Conservation (phyloP, 176 grass and related monocot genomes). For the Hordeum vulgare region DNA sequence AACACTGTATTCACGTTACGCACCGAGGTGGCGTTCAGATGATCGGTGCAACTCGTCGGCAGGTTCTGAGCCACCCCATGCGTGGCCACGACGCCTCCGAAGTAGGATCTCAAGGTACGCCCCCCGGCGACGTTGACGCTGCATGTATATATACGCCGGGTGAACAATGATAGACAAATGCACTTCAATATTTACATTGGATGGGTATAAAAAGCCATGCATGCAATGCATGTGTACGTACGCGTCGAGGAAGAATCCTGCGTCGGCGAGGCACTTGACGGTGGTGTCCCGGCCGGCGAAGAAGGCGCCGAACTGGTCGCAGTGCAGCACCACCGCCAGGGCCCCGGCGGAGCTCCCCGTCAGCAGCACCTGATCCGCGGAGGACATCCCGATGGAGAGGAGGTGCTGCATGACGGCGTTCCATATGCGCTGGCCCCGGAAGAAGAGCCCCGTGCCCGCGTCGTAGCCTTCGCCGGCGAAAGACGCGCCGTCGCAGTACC, state of each 20-base stretch:
- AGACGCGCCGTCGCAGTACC: constrained; percentile 85
- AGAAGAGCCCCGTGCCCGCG: constrained; percentile 38
- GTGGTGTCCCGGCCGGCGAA: constrained; percentile 26
- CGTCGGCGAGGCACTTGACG: constrained; percentile 90
- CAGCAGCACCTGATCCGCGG: constrained; percentile 43
- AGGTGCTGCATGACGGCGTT: constrained; percentile 47
- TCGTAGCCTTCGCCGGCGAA: constrained; percentile 77
- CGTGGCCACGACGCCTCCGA: constrained; percentile 35
- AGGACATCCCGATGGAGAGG: constrained; percentile 69
- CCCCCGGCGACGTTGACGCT: constrained; percentile 58
- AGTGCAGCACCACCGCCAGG: constrained; percentile 61
- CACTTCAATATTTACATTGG: not conserved
- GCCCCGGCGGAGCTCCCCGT: constrained; percentile 79
- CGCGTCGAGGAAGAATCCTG: constrained; percentile 81
- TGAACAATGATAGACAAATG: not conserved
- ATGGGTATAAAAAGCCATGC: no score
- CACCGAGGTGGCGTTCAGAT: constrained; percentile 62
- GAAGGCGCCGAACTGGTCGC: constrained; percentile 63
- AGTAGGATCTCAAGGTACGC: constrained; percentile 47
- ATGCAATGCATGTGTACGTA: constrained; percentile 20
- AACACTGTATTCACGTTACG: not conserved
- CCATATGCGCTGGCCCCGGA: constrained; percentile 83
- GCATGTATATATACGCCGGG: not conserved
- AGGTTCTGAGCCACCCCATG: constrained; percentile 64
- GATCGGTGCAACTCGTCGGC: constrained; percentile 44